Conservation (phyloP, 768 basidiomycete genomes). For the Xerocomellus dryophilus region DNA sequence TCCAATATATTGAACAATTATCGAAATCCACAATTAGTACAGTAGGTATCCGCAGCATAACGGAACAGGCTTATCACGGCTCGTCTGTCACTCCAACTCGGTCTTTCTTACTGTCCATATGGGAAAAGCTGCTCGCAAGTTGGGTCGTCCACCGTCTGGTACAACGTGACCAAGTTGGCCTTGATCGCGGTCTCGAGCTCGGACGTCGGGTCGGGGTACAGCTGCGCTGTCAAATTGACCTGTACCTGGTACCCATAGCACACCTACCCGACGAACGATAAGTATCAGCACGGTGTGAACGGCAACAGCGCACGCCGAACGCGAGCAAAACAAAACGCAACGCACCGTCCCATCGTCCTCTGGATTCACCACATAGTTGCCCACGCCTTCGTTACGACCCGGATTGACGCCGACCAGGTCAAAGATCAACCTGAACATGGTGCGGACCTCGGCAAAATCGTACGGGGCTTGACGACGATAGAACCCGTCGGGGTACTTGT, state of each 20-base stretch:
- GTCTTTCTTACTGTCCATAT: constrained; percentile 4
- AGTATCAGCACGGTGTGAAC: background rate
- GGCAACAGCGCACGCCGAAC: background rate
- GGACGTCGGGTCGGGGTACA: constrained; percentile 23
- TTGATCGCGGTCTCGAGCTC: constrained; percentile 23
- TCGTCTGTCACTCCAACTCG: background rate
- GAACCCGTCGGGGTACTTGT: constrained; percentile 20
- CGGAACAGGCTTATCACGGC: too few relatives aligned
- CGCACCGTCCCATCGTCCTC: constrained; percentile 14
- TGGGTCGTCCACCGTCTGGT: constrained; percentile 7
- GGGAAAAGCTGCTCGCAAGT: constrained; percentile 18
- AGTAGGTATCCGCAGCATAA: background rate
- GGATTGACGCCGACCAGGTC: constrained; percentile 6
- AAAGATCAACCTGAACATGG: background rate
- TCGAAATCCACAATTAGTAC: too few relatives aligned
- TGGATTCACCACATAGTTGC: constrained; percentile 14
- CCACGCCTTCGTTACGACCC: constrained; percentile 17
- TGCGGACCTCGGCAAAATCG: background rate
- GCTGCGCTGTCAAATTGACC: constrained; percentile 14
- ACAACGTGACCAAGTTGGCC: constrained; percentile 18
- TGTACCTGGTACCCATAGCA: constrained; percentile 23
- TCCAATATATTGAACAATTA: too few relatives aligned
- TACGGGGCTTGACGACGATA: constrained; percentile 19
- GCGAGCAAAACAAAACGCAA: background rate
- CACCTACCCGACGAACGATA: background rate